Base-by-base conservation (phyloP, 331 rosid species). In the Malus hybrid region DNA sequence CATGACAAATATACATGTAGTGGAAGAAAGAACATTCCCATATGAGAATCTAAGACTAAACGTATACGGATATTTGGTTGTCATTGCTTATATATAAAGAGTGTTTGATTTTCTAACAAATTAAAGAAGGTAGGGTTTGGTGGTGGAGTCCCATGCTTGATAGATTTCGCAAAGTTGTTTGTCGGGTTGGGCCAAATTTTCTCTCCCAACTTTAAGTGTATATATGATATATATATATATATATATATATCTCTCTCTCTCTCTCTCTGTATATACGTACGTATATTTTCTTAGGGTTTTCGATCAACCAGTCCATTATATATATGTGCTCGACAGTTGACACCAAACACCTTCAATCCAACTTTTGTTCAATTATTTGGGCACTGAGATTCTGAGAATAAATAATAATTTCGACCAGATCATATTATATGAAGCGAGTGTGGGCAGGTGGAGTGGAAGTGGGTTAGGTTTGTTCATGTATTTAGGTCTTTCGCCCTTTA, bases 81-180 rank as follows among this genome's bases (percentile, higher is more conserved):
- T 64, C 18, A 29, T 7, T 1, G 3, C 20, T 73, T 44, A 62
- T 33, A 44, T 20, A 10, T 18, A 18, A 18, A 2, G 59, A 15
- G 22, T 0, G 19, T 6, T 59, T 19, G 73, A 52, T 65, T 65
- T 32, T 71, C 54, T 80, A 28, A 73, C 79, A 31, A 1, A 31
- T 73, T 39, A 59, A 75, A 67, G 75, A 78, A 68, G 57, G 34
- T 56, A 52, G 82, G 75, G 63, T 71, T 70, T 61, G 66, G 56
- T 8, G 68, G 72, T 73, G 70, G 72, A 75, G 70, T 76, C 75
- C 67, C 80, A 73, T 65, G 76, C 59, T 39, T 65, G 27, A 32
- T 78, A 31, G 69, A 81, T 64, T 62, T 32, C 76, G 22, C 0
- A 83, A 90, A 87, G 96, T 90, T 76, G 78, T 81, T 84, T 90